These are phyloP conservation scores for Bryoglossum gracile DNA, from an alignment of 495 filamentous ascomycete species.

Conservation along the genomic window DNA sequence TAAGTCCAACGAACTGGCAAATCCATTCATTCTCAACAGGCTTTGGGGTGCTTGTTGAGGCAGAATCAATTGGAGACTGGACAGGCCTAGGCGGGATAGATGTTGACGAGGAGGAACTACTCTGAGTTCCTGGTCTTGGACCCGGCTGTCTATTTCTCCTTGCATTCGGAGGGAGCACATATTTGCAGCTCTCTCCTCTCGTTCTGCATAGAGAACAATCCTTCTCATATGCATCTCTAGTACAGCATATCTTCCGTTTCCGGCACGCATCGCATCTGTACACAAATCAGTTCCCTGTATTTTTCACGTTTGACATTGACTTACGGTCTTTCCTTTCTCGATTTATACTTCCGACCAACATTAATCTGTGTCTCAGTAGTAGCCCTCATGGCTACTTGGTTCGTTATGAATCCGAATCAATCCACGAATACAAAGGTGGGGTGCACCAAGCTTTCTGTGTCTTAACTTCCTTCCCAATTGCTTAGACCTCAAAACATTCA, in stretches of 20 bases:
- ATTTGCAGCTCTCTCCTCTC: constrained; percentile 10
- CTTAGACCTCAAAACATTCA: neutral
- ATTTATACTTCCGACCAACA: constrained; percentile 15
- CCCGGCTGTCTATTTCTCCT: constrained; percentile 2
- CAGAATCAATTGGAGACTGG: neutral
- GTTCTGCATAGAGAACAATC: constrained; percentile 12
- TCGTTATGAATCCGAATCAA: neutral
- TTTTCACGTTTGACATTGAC: neutral
- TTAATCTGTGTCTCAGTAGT: constrained; percentile 3
- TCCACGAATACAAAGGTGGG: constrained; percentile 1
- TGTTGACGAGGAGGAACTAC: neutral
- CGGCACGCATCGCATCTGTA: constrained; percentile 14
- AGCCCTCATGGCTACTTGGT: neutral
- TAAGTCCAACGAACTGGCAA: constrained; percentile 14
- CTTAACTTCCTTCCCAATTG: neutral
- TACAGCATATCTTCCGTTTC: constrained; percentile 17
- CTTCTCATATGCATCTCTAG: constrained; percentile 9
- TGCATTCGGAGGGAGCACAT: constrained; percentile 11
- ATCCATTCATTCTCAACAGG: constrained; percentile 2
- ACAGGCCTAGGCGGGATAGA: constrained; percentile 1
- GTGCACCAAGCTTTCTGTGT: neutral
- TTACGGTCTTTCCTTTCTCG: constrained; percentile 15
- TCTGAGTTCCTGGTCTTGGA: neutral
- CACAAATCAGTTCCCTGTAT: neutral
- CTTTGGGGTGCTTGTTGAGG: neutral